phyloP scores from a whole-genome alignment of 805 yeast species.

The Saturnispora serradocipensis region DNA sequence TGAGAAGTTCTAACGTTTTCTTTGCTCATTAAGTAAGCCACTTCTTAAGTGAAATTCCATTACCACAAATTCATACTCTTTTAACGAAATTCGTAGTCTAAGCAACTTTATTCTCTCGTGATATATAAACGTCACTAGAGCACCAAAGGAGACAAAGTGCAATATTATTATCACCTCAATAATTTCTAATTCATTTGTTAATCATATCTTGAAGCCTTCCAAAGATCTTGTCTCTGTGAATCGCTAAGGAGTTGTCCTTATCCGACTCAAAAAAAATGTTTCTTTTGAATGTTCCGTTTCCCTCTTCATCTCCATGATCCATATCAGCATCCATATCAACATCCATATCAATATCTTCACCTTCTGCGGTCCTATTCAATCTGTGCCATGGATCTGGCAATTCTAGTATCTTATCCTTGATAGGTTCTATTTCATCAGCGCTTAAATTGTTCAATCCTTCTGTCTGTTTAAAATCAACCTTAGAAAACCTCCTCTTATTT shows the following conservation, averaged over 20 bases:
- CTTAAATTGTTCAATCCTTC: slow-evolving; percentile 23
- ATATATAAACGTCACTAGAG: too few species aligned
- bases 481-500: slow-evolving; percentile 25
- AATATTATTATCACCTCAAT: too few species aligned
- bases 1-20: too few species aligned
- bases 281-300: slow-evolving; percentile 26
- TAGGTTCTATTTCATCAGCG: slow-evolving; percentile 25
- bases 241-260: slow-evolving; percentile 50
- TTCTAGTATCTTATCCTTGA: slow-evolving; percentile 22
- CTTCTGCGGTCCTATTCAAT: slow-evolving; percentile 7
- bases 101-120: too few species aligned
- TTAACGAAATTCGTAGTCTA: too few species aligned
- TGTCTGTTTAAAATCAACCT: slow-evolving; percentile 19
- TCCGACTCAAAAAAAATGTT: slow-evolving; percentile 51
- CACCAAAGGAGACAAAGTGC: not conserved
- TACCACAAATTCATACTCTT: too few species aligned
- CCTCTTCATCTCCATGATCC: slow-evolving; percentile 8
- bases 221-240: slow-evolving; percentile 55
- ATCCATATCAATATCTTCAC: slow-evolving; percentile 11
- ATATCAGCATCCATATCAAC: slow-evolving; percentile 14
- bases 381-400: slow-evolving; percentile 7
- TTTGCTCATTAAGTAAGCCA: too few species aligned
- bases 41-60: too few species aligned
- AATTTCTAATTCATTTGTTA: slow-evolving; percentile 22
- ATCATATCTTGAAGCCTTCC: slow-evolving; percentile 49